Evolutionary conservation across 306 rosid species (phyloP).

Genomic region (Hylodesmum podocarpum): DNA sequence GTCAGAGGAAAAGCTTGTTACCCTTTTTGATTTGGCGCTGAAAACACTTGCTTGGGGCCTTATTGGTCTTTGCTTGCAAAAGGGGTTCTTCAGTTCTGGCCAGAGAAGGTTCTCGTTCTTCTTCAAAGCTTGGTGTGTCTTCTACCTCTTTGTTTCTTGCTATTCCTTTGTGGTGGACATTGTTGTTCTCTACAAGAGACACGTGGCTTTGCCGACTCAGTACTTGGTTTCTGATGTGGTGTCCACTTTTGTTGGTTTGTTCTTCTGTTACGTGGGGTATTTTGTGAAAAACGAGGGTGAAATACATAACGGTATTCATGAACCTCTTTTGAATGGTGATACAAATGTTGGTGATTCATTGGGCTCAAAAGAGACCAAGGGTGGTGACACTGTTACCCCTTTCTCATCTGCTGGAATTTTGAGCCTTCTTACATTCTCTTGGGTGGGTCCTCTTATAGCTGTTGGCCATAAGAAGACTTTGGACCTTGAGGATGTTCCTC

Average conservation of each 20-base stretch:
- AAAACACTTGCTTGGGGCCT: constrained; percentile 44
- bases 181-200: constrained; percentile 31
- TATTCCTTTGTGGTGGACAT: constrained; percentile 32
- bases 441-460: constrained; percentile 51
- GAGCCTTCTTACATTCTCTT: constrained; percentile 50
- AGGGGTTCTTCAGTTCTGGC: constrained; percentile 32
- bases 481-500: constrained; percentile 59
- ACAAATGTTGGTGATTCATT: neutral
- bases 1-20: constrained; percentile 37
- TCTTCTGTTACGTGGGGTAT: constrained; percentile 39
- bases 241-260: constrained; percentile 31
- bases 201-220: constrained; percentile 17
- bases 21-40: constrained; percentile 44
- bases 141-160: constrained; percentile 39
- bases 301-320: constrained; percentile 22
- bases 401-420: constrained; percentile 55
- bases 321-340: constrained; percentile 45
- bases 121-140: constrained; percentile 46
- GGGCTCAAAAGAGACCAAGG: constrained; percentile 32
- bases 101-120: constrained; percentile 33
- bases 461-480: constrained; percentile 42
- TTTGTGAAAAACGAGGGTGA: constrained; percentile 37
- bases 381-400: constrained; percentile 50
- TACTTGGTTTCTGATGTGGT: constrained; percentile 40
- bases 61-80: constrained; percentile 27